Evolutionary conservation across 2,329 filamentous ascomycete species (phyloP).

Genomic region (Diplodia sapinea): DNA sequence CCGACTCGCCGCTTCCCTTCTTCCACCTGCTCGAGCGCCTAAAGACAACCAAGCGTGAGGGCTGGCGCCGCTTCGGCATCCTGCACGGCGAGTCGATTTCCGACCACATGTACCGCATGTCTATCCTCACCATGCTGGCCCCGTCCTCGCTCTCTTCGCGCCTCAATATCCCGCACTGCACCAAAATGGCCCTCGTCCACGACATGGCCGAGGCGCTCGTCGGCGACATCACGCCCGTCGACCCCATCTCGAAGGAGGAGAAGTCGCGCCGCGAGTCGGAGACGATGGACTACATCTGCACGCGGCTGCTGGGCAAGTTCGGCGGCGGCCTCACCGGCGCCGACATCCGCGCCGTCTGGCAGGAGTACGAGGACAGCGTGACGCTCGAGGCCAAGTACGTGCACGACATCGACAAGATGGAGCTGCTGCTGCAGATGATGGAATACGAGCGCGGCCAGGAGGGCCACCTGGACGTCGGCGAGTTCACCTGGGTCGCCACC

Average conservation of each 20-base stretch:
- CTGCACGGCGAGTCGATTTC: slow-evolving; percentile 81
- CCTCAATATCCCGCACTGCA: slow-evolving; percentile 82
- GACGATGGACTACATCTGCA: slow-evolving; percentile 90
- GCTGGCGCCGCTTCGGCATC: slow-evolving; percentile 90
- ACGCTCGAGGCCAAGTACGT: slow-evolving; percentile 88
- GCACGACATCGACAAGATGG: slow-evolving; percentile 97
- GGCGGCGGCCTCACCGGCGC: slow-evolving; percentile 71
- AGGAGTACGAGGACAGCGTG: slow-evolving; percentile 89
- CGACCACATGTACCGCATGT: slow-evolving; percentile 99
- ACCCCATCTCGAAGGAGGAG: slow-evolving; percentile 82
- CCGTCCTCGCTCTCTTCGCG: slow-evolving; percentile 73
- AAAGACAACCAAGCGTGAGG: slow-evolving; percentile 95
- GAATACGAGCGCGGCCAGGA: slow-evolving; percentile 84
- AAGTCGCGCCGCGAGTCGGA: slow-evolving; percentile 85
- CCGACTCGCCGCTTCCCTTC: slow-evolving; percentile 81
- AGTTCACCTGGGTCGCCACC: slow-evolving; percentile 81
- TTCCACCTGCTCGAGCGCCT: slow-evolving; percentile 93
- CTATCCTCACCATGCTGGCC: slow-evolving; percentile 90
- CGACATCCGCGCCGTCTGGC: slow-evolving; percentile 81
- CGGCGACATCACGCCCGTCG: slow-evolving; percentile 94
- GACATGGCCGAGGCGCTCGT: slow-evolving; percentile 97
- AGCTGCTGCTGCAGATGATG: slow-evolving; percentile 91
- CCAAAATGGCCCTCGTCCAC: slow-evolving; percentile 93
- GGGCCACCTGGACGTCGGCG: slow-evolving; percentile 74
- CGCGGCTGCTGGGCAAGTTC: slow-evolving; percentile 73